A percentile compares a stretch with the other conserved stretches of the same genome.
Evolutionary conservation across 805 yeast species (phyloP).

Genomic region (Ogataea paraovalis): DNA sequence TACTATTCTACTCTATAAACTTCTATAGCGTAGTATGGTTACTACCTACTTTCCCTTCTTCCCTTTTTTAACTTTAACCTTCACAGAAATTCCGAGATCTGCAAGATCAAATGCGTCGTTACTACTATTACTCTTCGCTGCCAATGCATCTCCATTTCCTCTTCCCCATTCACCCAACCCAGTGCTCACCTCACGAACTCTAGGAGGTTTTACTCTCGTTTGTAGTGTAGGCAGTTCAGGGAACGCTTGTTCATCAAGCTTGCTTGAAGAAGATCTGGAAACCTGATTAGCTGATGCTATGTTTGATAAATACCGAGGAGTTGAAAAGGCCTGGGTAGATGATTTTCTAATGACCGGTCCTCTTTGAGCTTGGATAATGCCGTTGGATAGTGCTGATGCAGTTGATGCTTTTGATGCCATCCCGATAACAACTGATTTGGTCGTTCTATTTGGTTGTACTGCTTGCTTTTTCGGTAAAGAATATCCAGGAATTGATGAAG

Average conservation of each 20-base stretch:
- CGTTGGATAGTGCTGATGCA: slow-evolving; percentile 18
- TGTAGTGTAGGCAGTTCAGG: slow-evolving; percentile 37
- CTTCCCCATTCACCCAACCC: slow-evolving; percentile 32
- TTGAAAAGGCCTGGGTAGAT: background rate
- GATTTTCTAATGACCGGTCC: background rate
- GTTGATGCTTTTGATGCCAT: background rate
- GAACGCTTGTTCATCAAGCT: slow-evolving; percentile 20
- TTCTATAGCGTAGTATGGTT: no score
- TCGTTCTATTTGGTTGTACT: background rate
- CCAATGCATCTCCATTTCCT: slow-evolving; percentile 1
- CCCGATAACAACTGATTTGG: slow-evolving; percentile 24
- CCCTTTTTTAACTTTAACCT: slow-evolving; percentile 26
- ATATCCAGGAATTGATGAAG: slow-evolving; percentile 14
- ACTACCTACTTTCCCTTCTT: slow-evolving; percentile 30
- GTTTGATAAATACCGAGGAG: slow-evolving; percentile 8
- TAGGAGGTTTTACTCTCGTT: slow-evolving; percentile 46
- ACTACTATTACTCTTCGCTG: slow-evolving; percentile 2
- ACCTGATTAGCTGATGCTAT: background rate
- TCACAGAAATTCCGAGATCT: slow-evolving; percentile 17
- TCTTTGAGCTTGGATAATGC: slow-evolving; percentile 16
- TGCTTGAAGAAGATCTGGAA: slow-evolving; percentile 11
- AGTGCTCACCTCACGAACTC: slow-evolving; percentile 49
- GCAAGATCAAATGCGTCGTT: slow-evolving; percentile 21
- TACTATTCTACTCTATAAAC: no score
- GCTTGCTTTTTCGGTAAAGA: slow-evolving; percentile 1